Base-by-base conservation (phyloP, 1,284 basidiomycete species). In the Cutaneotrichosporon sp. region DNA sequence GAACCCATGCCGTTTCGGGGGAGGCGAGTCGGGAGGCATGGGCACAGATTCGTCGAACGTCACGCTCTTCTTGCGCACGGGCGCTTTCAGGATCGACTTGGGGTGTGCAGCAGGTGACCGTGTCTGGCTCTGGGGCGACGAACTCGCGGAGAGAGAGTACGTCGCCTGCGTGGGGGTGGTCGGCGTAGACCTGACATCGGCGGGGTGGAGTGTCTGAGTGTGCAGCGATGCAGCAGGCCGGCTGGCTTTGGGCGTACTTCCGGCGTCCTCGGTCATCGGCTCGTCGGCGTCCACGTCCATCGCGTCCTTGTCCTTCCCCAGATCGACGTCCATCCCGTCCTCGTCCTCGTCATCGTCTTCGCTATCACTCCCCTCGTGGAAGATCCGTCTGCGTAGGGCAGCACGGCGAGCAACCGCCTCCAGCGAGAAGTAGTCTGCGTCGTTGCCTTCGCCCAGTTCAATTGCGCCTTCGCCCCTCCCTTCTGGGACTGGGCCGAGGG, bases 31-130 rank as follows among this genome's bases (percentile, higher is more conserved):
- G 3, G 69, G 68, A 9, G 67, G 65, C 5, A 64, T 41, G 10
- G 67, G 68, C 4, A 70, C 57, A 16, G 65, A 63, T 1, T 61
- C 57, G 55, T 73, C 71, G 46, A 73, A 73, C 3, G 67, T 59
- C 16, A 73, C 71, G 16, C 63, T 65, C 56, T 73, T 73, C 47
- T 71, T 73, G 3, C 64, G 63, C 11, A 54, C 29, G 0, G 66
- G 64, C 12, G 61, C 54, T 54, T 73, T 71, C 31, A 73, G 60
- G 22, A 71, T 71, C 2, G 63, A 65, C 44, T 68, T 68, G 2
- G 65, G 57, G 9, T 49, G 54, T 11, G 25, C 37, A 5, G 31
- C 33, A 5, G 50, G 45, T 20, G 51, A 53, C 9, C 46, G 27
- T n/a, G n/a, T n/a, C 47, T 33, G 19, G 12, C 6, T 27, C 25